A percentile compares a stretch with the other conserved stretches of the same genome.
Conservation (phyloP, 1,284 basidiomycete species). For the Cutaneotrichosporon daszewskae region DNA sequence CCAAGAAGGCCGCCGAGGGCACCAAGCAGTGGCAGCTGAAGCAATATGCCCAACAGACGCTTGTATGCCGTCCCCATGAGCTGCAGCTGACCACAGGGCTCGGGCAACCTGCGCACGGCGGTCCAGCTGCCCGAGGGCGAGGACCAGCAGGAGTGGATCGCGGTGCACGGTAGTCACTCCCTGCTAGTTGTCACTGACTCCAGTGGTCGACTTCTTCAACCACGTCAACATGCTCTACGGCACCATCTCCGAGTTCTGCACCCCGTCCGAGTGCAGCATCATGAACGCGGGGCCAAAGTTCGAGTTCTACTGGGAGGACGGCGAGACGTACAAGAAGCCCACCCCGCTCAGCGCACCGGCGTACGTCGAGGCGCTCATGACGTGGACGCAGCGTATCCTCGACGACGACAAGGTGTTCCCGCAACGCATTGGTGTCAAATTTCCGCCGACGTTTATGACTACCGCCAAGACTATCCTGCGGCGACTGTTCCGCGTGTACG, state of each 20-base stretch:
- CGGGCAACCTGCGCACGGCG: slow-evolving; percentile 82
- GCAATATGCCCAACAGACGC: slow-evolving; percentile 93
- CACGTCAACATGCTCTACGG: slow-evolving; percentile 95
- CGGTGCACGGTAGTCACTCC: slow-evolving; percentile 89
- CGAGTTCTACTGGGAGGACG: slow-evolving; percentile 99
- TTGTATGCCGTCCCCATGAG: slow-evolving; percentile 53
- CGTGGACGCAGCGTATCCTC: slow-evolving; percentile 89
- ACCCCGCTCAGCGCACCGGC: slow-evolving; percentile 90
- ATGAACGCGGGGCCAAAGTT: slow-evolving; percentile 99
- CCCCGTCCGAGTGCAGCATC: slow-evolving; percentile 90
- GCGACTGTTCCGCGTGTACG: slow-evolving; percentile 92
- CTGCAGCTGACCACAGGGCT: slow-evolving; percentile 57
- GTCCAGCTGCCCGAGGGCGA: slow-evolving; percentile 91
- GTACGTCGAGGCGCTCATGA: slow-evolving; percentile 98
- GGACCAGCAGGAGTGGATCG: slow-evolving; percentile 92
- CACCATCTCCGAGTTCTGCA: slow-evolving; percentile 93
- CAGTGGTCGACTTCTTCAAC: slow-evolving; percentile 94
- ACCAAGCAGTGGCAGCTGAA: slow-evolving; percentile 95
- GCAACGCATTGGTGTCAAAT: slow-evolving; percentile 88
- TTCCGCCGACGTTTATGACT: slow-evolving; percentile 83
- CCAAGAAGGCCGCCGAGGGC: slow-evolving; percentile 89
- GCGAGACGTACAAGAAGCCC: slow-evolving; percentile 81
- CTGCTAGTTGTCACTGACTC: neutral
- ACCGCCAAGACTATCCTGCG: slow-evolving; percentile 89
- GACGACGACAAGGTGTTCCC: slow-evolving; percentile 94